phyloP scores from a whole-genome alignment of 768 basidiomycete species.

The Mycena polygramma region DNA sequence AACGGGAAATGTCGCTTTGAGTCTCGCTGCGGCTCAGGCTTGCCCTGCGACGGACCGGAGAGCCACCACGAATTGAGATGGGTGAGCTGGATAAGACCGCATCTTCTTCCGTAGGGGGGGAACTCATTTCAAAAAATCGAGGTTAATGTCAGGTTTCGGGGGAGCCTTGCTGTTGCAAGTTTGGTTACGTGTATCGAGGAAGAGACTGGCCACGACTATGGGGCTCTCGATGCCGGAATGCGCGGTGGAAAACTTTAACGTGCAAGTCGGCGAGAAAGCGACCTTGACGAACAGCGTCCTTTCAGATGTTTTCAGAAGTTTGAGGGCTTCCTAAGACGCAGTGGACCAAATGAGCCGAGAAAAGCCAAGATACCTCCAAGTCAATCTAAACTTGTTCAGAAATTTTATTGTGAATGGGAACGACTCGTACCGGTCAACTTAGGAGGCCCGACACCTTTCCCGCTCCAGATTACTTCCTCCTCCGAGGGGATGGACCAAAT shows the following conservation, averaged over 20 bases:
- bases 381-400: neutral
- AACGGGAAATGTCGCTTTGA: conserved; percentile 50
- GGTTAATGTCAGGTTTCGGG: neutral
- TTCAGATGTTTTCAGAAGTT: neutral
- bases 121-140: conserved; percentile 48
- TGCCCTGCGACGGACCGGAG: conserved; percentile 55
- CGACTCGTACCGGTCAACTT: neutral
- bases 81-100: conserved; percentile 56
- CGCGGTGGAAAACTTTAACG: conserved; percentile 9
- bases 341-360: neutral
- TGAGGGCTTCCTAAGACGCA: too few species aligned
- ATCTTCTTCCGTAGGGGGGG: conserved; percentile 50
- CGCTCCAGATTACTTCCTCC: too few species aligned
- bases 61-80: conserved; percentile 53
- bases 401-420: neutral
- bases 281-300: neutral
- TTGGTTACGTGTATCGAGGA: neutral
- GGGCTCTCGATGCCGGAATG: conserved; percentile 11
- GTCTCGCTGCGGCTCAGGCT: conserved; percentile 54
- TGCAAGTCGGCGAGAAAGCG: conserved; percentile 2
- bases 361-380: neutral
- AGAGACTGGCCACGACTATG: conserved; percentile 4
- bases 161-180: conserved; percentile 4
- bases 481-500: too few species aligned
- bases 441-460: too few species aligned